These are phyloP conservation scores for Penicillium coprophilum DNA, from an alignment of 495 filamentous ascomycete genomes.

Conservation along the genomic window DNA sequence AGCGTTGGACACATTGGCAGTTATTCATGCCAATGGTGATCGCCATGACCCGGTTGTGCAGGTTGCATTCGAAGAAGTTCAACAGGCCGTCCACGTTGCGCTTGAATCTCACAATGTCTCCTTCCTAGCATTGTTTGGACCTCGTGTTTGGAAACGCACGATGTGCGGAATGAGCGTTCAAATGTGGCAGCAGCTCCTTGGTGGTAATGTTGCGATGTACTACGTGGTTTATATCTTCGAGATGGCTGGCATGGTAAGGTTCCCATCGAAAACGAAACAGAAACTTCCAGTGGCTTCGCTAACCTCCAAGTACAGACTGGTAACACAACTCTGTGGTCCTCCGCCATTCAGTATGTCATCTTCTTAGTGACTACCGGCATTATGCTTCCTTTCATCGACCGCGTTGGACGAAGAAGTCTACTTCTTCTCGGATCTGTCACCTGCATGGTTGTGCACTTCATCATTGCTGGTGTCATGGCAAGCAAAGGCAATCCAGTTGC, in stretches of 20 bases:
- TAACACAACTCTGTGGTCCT: conserved; percentile 65
- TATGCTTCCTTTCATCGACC: conserved; percentile 72
- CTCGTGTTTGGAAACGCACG: conserved; percentile 71
- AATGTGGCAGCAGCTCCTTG: conserved; percentile 68
- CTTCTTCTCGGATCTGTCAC: conserved; percentile 66
- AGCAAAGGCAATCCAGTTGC: conserved; percentile 53
- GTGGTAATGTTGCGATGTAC: conserved; percentile 69
- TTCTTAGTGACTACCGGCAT: conserved; percentile 69
- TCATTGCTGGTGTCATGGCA: conserved; percentile 56
- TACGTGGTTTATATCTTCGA: conserved; percentile 71
- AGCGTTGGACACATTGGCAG: conserved; percentile 63
- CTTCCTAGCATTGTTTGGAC: conserved; percentile 56
- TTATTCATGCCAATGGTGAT: conserved; percentile 67
- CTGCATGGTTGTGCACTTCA: conserved; percentile 66
- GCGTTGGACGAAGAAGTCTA: conserved; percentile 67
- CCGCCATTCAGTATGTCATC: conserved; percentile 71
- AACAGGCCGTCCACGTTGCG: conserved; percentile 53
- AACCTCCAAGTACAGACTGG: conserved; percentile 41
- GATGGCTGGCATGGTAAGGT: conserved; percentile 55
- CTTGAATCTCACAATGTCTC: conserved; percentile 55
- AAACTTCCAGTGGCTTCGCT: not conserved
- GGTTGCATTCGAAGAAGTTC: conserved; percentile 73
- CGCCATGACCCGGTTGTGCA: conserved; percentile 65
- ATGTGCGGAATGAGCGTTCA: conserved; percentile 66
- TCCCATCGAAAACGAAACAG: not conserved